Evolutionary conservation across 208 protist genomes (phyloP), one percentile per base, ranked within the genome.

Genomic region (Trypanosoma scelopori): DNA sequence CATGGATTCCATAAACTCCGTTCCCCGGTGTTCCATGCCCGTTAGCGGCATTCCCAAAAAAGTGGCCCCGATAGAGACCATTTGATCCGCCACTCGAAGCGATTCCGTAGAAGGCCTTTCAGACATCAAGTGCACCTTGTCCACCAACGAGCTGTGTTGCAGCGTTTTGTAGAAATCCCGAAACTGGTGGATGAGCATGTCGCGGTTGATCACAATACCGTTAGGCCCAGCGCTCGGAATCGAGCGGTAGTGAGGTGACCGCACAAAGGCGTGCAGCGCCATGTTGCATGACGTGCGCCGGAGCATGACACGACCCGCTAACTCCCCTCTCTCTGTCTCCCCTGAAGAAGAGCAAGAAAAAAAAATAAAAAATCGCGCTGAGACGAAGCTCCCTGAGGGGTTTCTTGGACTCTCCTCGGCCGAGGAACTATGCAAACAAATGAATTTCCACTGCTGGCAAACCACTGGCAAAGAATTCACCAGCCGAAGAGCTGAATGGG

Each of bases 81-180:
- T 80, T 62, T 87, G 78, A 56, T 97, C 91, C 5, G 91, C 78
- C 52, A 91, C 85, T 27, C 87, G 86, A 49, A 97, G 58, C 35
- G 77, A 55, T 45, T 97, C 91, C 18, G 94, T 67, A 27, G 63
- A 67, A 35, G 80, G 64, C 15, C 87, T 77, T 74, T 97, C 88
- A 20, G 83, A 63, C 91, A 97, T 95, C 28, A 97, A 65, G 76
- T 97, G 88, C 16, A 97, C 78, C 67, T 95, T 93, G 71, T 97
- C 91, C 23, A 97, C 84, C 16, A 97, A 61, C 12, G 85, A 83
- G 23, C 76, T 92, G 58, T 93, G 89, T 75, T 94, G 89, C 7
- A 97, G 81, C 4, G 81, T 91, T 28, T 76, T 78, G 77, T 95
- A 95, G 53, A 95, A 93, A 69, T 94, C 91, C 27, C 91, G 82